Conservation (phyloP, 1,284 basidiomycete genomes). For the Mycosarcoma maydis region DNA sequence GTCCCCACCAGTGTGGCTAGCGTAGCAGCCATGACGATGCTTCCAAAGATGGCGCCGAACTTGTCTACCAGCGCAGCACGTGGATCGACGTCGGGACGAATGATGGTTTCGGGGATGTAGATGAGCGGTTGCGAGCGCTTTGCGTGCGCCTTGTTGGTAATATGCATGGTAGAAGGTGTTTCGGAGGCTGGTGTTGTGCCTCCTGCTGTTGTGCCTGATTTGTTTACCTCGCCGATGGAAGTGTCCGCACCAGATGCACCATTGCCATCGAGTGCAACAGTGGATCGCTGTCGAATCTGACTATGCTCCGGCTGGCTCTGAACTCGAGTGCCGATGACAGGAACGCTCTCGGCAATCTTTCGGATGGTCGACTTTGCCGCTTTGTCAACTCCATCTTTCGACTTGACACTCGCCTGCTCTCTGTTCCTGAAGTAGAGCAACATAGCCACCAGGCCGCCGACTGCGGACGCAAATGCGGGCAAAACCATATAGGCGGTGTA, state of each 20-base stretch:
- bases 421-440: slow-evolving; percentile 57
- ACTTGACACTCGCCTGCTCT: slow-evolving; percentile 3
- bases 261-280: slow-evolving; percentile 2
- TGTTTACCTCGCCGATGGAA: not conserved
- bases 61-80: slow-evolving; percentile 70
- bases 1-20: slow-evolving; percentile 74
- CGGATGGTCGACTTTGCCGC: slow-evolving; percentile 16
- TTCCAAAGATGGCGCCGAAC: slow-evolving; percentile 71
- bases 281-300: slow-evolving; percentile 28
- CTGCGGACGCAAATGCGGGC: slow-evolving; percentile 53
- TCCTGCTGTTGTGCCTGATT: too few relatives aligned
- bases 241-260: not conserved
- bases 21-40: slow-evolving; percentile 71
- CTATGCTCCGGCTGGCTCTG: not conserved
- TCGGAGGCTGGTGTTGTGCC: slow-evolving; percentile 16
- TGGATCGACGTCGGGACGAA: slow-evolving; percentile 70
- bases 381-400: not conserved
- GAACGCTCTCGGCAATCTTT: slow-evolving; percentile 35
- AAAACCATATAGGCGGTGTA: slow-evolving; percentile 65
- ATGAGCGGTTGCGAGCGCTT: slow-evolving; percentile 25
- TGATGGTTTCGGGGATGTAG: slow-evolving; percentile 69
- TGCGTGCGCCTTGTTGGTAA: slow-evolving; percentile 3
- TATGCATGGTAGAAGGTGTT: slow-evolving; percentile 11
- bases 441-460: slow-evolving; percentile 45
- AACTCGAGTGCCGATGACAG: slow-evolving; percentile 13